Base-by-base conservation (phyloP, 768 basidiomycete genomes). In the Termitomyces sp. region DNA sequence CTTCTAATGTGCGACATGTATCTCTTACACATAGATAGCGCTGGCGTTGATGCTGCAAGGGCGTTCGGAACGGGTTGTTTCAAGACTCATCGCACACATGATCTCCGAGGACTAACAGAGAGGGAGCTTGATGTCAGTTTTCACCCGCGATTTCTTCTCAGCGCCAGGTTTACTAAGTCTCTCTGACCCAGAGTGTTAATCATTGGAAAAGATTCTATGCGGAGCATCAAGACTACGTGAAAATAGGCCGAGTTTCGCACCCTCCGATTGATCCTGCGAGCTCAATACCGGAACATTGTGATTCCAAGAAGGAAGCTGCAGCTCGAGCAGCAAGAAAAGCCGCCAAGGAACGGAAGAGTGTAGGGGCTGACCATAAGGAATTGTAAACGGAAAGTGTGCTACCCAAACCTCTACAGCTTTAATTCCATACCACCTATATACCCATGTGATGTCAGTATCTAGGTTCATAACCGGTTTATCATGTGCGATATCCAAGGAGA, bases 31-130 rank as follows among this genome's bases (percentile, higher is more conserved):
- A 55, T 56, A 55, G 59, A 38, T 64, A 79, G 90, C 71, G 86
- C 91, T 60, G 94, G 95, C 12, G 71, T 80, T 52, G 94, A 98
- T 70, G 93, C 91, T n/a, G 89, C 91, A 28, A 78, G 95, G 62
- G 89, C 94, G 0, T 98, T 93, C 70, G 91, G 82, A 45, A 98
- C 95, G 2, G 94, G 94, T 10, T 98, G 95, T 69, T 97, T 98
- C 76, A 79, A 84, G 63, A 83, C 83, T 4, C 95, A 98, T 72
- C 82, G 84, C 45, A 98, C 94, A 40, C 89, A 97, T 73, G 95
- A 98, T 73, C 75, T 88, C 59, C 86, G 95, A 60, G 96, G 89
- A 15, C 71, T 98, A 62, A 78, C 76, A 37, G 83, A 87, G 51
- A 70, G 74, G 57, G 91, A 98, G 71, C 68, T 88, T 59, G 70